Base-by-base conservation (phyloP, 371 early-diverging fungal species). In the Syncephalastrum sp. region DNA sequence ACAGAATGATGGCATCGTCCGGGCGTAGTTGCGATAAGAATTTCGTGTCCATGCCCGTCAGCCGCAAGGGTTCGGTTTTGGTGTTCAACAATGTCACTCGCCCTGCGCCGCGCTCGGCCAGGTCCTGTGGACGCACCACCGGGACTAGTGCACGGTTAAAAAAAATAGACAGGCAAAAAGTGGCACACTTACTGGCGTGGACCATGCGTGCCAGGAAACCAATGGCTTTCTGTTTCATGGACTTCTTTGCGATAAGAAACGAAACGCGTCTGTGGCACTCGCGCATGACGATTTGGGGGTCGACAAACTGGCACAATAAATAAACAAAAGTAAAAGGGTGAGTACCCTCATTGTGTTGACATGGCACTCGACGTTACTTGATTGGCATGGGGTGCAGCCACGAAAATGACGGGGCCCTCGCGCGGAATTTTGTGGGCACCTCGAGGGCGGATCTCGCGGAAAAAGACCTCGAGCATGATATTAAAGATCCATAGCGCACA, bases 331-430 rank as follows among this genome's bases (percentile, higher is more conserved):
- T 5, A 14, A 49, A n/a, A 24, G 25, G 24, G 13, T 16, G 24
- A 49, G 24, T 21, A 1, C 5, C 7, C 4, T 24, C 12, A 49
- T 46, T 12, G 47, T n/a, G 16, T 49, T 49, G 50, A 4, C 24
- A 21, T n/a, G 50, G 7, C n/a, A 14, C 4, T 49, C 7, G n/a
- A 14, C 10, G 15, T 53, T 75, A 82, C 86, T 79, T 94, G 96
- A 75, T 95, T 95, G 29, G 91, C 90, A 80, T 95, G 95, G 27
- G 95, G 97, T 3, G 93, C 97, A 5, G 85, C 91, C 16, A 92
- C 92, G 69, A 96, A 96, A 53, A 96, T 89, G 46, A 94, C 88
- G 5, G 95, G 93, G 0, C 94, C 94, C 8, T 79, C 75, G 48
- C 61, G 56, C 2, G 97, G 97, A 50, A 96, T 85, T 59, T 85